Percentiles rank a stretch among this genome's conserved stretches.
phyloP scores from a whole-genome alignment of 768 basidiomycete species.

The Boletus bicolor region DNA sequence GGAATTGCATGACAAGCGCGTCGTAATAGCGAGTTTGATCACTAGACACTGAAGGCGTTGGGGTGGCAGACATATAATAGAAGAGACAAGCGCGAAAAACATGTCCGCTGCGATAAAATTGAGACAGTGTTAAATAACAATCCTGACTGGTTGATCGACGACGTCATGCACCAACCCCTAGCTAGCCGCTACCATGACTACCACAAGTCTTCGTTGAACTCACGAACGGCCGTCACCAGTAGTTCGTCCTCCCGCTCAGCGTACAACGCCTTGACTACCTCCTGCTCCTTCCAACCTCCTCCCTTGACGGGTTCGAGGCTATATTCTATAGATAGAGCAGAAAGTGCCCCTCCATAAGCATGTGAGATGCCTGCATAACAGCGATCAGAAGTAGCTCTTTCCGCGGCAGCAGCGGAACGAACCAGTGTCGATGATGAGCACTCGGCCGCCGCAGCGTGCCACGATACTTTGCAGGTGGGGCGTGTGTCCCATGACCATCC shows the following conservation, averaged over 20 bases:
- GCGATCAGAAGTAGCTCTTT: constrained; percentile 8
- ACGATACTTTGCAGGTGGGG: constrained; percentile 87
- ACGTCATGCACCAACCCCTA: constrained; percentile 22
- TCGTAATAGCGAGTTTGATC: constrained; percentile 43
- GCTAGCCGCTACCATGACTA: constrained; percentile 8
- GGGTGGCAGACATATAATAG: constrained; percentile 12
- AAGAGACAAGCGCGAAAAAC: background rate
- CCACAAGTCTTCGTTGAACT: constrained; percentile 24
- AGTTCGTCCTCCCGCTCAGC: constrained; percentile 32
- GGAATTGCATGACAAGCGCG: constrained; percentile 37
- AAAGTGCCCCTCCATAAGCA: constrained; percentile 91
- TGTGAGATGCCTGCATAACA: constrained; percentile 73
- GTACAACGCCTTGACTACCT: constrained; percentile 36
- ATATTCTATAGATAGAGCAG: constrained; percentile 85
- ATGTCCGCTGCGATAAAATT: background rate
- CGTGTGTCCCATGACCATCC: constrained; percentile 97
- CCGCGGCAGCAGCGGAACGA: constrained; percentile 1
- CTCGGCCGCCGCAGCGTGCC: constrained; percentile 83
- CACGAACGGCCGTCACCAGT: constrained; percentile 24
- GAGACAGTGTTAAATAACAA: constrained; percentile 23
- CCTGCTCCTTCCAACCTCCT: constrained; percentile 35
- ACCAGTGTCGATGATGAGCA: constrained; percentile 97
- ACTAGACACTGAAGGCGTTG: constrained; percentile 28
- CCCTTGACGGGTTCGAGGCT: constrained; percentile 60
- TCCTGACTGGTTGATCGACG: constrained; percentile 5